phyloP scores from a whole-genome alignment of 441 rosid genomes.

The Geranium incanum region DNA sequence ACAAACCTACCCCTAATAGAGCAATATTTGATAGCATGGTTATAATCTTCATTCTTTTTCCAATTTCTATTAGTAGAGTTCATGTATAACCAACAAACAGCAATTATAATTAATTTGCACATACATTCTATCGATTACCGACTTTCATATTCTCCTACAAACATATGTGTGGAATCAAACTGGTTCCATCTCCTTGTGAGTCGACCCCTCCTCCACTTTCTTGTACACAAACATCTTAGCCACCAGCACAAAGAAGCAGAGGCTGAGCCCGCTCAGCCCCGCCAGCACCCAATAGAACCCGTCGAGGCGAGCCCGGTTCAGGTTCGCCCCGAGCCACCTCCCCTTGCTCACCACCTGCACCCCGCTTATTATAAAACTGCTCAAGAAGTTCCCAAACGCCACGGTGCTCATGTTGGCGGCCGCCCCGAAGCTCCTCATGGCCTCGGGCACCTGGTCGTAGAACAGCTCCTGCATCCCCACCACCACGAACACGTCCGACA shows the following conservation, averaged over 20 bases:
- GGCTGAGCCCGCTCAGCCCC: slow-evolving; percentile 41
- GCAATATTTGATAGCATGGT: no score
- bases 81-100: no score
- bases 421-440: slow-evolving; percentile 77
- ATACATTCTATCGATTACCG: no score
- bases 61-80: no score
- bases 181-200: no score
- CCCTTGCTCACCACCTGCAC: slow-evolving; percentile 44
- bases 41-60: no score
- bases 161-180: no score
- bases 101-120: no score
- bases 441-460: slow-evolving; percentile 74
- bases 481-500: slow-evolving; percentile 52
- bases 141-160: no score
- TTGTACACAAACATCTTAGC: slow-evolving; percentile 61
- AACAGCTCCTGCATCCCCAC: slow-evolving; percentile 75
- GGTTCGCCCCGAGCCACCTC: slow-evolving; percentile 58
- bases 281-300: slow-evolving; percentile 64
- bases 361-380: slow-evolving; percentile 39
- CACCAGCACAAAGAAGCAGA: slow-evolving; percentile 44
- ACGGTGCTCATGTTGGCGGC: slow-evolving; percentile 50
- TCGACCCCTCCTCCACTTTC: slow-evolving; percentile 28
- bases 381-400: slow-evolving; percentile 71
- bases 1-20: no score
- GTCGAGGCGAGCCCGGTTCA: slow-evolving; percentile 55